phyloP scores from a whole-genome alignment of 1,284 basidiomycete genomes.

The Phylloboletellus chloephorus region DNA sequence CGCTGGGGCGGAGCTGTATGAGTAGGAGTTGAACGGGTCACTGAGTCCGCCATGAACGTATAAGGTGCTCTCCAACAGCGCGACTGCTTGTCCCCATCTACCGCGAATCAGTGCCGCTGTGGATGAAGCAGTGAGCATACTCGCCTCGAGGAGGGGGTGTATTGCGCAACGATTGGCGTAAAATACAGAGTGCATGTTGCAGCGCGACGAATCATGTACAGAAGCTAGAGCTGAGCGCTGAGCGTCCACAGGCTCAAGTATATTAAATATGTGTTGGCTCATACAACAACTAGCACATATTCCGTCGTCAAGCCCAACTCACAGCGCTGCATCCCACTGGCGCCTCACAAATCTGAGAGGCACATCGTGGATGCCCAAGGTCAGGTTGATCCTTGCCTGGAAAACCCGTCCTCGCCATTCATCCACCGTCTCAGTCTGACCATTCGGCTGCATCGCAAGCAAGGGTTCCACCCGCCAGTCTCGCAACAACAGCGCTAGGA shows the following conservation, averaged over 20 bases:
- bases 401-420: slow-evolving; percentile 43
- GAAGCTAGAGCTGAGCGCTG: too few relatives aligned
- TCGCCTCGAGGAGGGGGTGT: slow-evolving; percentile 26
- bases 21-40: slow-evolving; percentile 60
- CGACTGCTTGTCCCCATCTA: slow-evolving; percentile 80
- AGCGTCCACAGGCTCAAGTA: too few relatives aligned
- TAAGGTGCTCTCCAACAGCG: slow-evolving; percentile 56
- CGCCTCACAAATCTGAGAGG: slow-evolving; percentile 38
- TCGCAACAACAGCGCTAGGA: slow-evolving; percentile 44
- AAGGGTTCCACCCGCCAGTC: slow-evolving; percentile 48
- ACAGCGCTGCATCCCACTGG: neutral
- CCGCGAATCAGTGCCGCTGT: slow-evolving; percentile 8
- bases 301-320: too few relatives aligned
- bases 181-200: slow-evolving; percentile 14
- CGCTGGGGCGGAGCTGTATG: slow-evolving; percentile 71
- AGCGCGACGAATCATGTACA: slow-evolving; percentile 9
- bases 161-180: slow-evolving; percentile 19
- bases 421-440: slow-evolving; percentile 36
- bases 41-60: slow-evolving; percentile 77
- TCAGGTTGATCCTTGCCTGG: slow-evolving; percentile 36
- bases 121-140: neutral
- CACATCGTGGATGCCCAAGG: slow-evolving; percentile 38
- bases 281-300: neutral
- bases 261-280: too few relatives aligned
- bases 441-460: slow-evolving; percentile 21